These are phyloP conservation scores for Metschnikowia cerradonensis DNA, from an alignment of 805 yeast genomes.

Conservation along the genomic window DNA sequence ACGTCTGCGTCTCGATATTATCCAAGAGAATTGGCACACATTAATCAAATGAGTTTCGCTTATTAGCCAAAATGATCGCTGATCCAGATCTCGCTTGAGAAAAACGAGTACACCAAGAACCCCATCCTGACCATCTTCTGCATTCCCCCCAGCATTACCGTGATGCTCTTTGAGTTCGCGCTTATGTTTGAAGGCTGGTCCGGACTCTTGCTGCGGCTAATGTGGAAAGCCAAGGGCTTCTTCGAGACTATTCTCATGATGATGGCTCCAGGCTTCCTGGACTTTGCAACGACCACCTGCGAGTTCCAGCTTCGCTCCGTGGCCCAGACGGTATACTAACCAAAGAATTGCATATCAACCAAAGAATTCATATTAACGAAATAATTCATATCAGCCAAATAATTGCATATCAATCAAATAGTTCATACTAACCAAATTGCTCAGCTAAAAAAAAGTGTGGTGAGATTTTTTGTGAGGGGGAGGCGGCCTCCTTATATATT, in stretches of 20 bases:
- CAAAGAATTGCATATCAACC: too few species aligned
- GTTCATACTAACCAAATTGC: too few species aligned
- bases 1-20: too few species aligned
- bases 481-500: too few species aligned
- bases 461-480: too few species aligned
- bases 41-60: too few species aligned
- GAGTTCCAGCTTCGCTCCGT: slow-evolving; percentile 80
- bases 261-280: slow-evolving; percentile 78
- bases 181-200: slow-evolving; percentile 63
- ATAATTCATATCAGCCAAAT: too few species aligned
- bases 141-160: slow-evolving; percentile 79
- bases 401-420: too few species aligned
- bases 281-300: slow-evolving; percentile 83
- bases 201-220: slow-evolving; percentile 46
- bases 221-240: slow-evolving; percentile 65
- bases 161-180: slow-evolving; percentile 59
- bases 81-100: slow-evolving; percentile 63
- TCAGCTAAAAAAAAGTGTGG: too few species aligned
- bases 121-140: slow-evolving; percentile 83
- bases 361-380: too few species aligned
- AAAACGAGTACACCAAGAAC: slow-evolving; percentile 55
- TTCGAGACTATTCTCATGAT: slow-evolving; percentile 53
- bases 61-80: too few species aligned
- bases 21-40: too few species aligned
- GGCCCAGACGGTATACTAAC: slow-evolving; percentile 42